Evolutionary conservation across 2,329 filamentous ascomycete genomes (phyloP), one percentile per base, ranked within the genome.

Genomic region (Gnomoniopsis sp.): DNA sequence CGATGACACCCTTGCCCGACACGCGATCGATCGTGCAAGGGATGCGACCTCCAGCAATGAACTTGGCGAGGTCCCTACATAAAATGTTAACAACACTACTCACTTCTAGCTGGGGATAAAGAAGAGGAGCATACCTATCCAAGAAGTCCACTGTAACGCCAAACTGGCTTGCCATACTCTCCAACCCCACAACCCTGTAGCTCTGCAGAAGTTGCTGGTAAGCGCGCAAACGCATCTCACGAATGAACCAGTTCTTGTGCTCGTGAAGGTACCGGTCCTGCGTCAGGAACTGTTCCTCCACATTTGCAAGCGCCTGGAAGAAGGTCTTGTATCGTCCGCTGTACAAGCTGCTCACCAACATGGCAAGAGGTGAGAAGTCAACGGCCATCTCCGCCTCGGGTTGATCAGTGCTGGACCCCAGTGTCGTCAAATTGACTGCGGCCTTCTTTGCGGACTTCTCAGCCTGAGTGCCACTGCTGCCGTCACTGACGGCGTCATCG

Each of bases 161-260:
- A 78, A 99, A 99, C 74, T 96, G 93, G 65, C 87, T 89, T 21
- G 95, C 95, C 93, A 99, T 99, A 77, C 91, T 96, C 74, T 91
- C 89, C 64, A 99, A 81, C n/a, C 93, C 92, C 38, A 99, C 95
- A 12, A 99, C 91, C 50, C 93, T 89, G 78, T 99, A 99, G 72
- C 91, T 96, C 79, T 98, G 95, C 47, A 99, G 84, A 44, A 99
- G 85, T 79, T 99, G 95, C 75, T 96, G 91, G 78, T 99, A 99
- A 38, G 91, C 93, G 60, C 93, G 88, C 65, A 98, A 85, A 59
- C 95, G 88, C 95, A 99, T 99, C 82, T 99, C 95, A 53, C 95
- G 89, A 67, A 99, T 93, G 73, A 95, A 98, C 93, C 95, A 99
- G 70, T 87, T 88, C 74, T 91, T 90, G 79, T 99, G 95, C 81